A percentile compares a stretch with the other conserved stretches of the same genome.
phyloP scores from a whole-genome alignment of 2,329 filamentous ascomycete species.

The Calonectria pteridis region DNA sequence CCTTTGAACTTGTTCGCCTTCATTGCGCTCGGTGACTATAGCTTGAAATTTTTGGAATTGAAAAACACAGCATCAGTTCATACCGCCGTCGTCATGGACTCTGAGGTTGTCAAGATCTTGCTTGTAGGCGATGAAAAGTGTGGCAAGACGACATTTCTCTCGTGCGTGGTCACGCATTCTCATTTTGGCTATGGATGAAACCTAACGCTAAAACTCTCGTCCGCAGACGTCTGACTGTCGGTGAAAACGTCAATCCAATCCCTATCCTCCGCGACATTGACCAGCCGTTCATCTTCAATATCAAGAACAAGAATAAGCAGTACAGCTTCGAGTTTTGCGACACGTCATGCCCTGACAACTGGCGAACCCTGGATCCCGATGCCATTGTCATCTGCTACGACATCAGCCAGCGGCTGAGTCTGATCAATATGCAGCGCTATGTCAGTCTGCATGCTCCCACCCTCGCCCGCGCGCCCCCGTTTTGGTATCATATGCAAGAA shows the following conservation, averaged over 20 bases:
- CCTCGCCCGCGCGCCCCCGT: not conserved
- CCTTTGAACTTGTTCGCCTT: not conserved
- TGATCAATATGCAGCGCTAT: constrained; percentile 69
- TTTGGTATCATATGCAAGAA: not conserved
- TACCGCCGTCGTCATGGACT: constrained; percentile 54
- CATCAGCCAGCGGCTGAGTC: constrained; percentile 68
- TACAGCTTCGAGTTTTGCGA: constrained; percentile 72
- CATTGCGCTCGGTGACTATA: not conserved
- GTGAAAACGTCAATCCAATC: constrained; percentile 57
- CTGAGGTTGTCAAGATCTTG: constrained; percentile 64
- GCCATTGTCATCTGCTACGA: constrained; percentile 72
- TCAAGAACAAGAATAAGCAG: constrained; percentile 53
- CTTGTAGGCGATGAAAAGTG: constrained; percentile 70
- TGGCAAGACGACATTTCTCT: constrained; percentile 72
- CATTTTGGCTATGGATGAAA: constrained; percentile 19
- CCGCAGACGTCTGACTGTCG: constrained; percentile 65
- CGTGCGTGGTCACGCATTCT: constrained; percentile 57
- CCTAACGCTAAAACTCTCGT: constrained; percentile 24
- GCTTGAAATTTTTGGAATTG: not conserved
- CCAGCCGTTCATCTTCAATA: constrained; percentile 71
- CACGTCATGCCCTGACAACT: constrained; percentile 69
- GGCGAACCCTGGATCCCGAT: constrained; percentile 69
- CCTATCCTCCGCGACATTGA: constrained; percentile 68
- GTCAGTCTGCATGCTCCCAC: constrained; percentile 54
- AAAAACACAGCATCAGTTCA: not conserved